Base-by-base conservation (phyloP, 164 flowering plant genomes). In the Litsea cubeba region DNA sequence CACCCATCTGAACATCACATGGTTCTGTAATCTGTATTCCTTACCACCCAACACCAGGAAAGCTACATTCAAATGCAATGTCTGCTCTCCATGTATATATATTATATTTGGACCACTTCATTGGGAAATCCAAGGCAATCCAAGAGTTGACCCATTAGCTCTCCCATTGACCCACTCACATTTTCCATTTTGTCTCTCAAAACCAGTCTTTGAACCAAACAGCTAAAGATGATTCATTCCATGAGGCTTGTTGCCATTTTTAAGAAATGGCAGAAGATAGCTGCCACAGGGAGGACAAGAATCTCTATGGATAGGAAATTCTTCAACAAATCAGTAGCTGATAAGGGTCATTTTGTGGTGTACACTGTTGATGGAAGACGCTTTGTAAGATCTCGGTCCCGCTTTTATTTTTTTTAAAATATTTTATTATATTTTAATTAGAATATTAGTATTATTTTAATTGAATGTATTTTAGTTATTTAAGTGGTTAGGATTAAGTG, bases 181-280 rank as follows among this genome's bases (percentile, higher is more conserved):
- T 72, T 63, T 2, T 25, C 17, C 40, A 14, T 17, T 65, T 12
- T n/a, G 17, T 12, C 14, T 65, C 70, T 20, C 0, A 22, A 65
- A 30, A 10, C 11, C 23, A 2, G 32, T 30, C 30, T 49, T 7
- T 8, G n/a, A 10, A 15, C 50, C n/a, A 14, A 60, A 22, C 22
- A 54, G 68, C 20, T 1, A 28, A 20, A 20, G 49, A 80, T 76
- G 80, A 75, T 77, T 69, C 71, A 65, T 71, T 20, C 78, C 54
- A 83, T 51, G 71, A 83, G 62, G 50, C 79, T 83, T 28, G 50
- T 76, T 8, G 58, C 57, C 25, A 62, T 80, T 54, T 79, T 76
- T 0, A 71, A 26, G 67, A 84, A 75, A 71, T 82, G 82, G 86
- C 74, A 74, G 67, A 75, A 73, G 72, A 18, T 68, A 20, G 80